phyloP scores from a whole-genome alignment of 768 basidiomycete species.

The Russula abietina region DNA sequence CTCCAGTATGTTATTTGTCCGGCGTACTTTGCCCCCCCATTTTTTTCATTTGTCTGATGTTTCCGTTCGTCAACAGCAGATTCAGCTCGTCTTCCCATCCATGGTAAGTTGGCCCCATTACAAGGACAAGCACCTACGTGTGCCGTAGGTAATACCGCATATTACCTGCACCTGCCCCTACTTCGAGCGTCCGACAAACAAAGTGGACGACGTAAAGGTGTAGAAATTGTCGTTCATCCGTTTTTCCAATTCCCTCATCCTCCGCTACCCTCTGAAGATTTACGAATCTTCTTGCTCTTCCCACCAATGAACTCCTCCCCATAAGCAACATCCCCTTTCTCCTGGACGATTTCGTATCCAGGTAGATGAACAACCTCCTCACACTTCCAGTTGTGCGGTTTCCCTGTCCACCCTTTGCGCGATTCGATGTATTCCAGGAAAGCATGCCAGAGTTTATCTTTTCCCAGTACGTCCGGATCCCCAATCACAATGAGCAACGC shows the following conservation, averaged over 20 bases:
- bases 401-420: conserved; percentile 51
- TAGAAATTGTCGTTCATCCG: background rate
- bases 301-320: conserved; percentile 13
- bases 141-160: no score
- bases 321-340: background rate
- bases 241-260: background rate
- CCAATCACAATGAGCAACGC: conserved; percentile 59
- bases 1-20: no score
- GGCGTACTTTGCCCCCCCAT: no score
- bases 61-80: no score
- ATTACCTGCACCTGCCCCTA: no score
- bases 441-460: conserved; percentile 51
- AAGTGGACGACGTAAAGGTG: no score
- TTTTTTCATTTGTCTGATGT: no score
- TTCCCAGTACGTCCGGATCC: conserved; percentile 49
- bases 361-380: background rate
- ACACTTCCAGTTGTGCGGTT: conserved; percentile 35
- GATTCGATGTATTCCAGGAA: conserved; percentile 53
- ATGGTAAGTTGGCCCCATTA: no score
- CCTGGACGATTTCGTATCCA: conserved; percentile 4
- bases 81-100: no score
- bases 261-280: background rate
- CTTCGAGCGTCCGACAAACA: no score
- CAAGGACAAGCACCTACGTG: no score
- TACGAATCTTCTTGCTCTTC: conserved; percentile 9